Conservation (phyloP, 2,329 filamentous ascomycete genomes). For the Pseudocercospora ulei region DNA sequence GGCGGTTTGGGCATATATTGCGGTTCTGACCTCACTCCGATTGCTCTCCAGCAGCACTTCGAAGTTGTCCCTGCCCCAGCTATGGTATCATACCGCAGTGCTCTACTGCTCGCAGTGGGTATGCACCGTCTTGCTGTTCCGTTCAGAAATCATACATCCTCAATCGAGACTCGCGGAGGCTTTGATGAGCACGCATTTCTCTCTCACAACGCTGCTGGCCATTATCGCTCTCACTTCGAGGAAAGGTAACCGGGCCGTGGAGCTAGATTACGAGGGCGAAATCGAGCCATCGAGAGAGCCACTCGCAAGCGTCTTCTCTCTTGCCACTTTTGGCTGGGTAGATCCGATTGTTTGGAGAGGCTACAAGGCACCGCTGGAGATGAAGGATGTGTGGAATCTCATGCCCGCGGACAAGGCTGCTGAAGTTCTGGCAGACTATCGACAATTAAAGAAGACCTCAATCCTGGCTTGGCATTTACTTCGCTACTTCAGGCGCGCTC, state of each 20-base stretch:
- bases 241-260: constrained; percentile 81
- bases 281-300: constrained; percentile 81
- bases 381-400: constrained; percentile 86
- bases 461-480: constrained; percentile 70
- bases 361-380: constrained; percentile 72
- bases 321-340: constrained; percentile 83
- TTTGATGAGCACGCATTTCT: constrained; percentile 64
- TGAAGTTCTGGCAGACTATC: constrained; percentile 68
- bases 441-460: constrained; percentile 72
- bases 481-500: constrained; percentile 67
- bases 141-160: constrained; percentile 73
- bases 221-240: constrained; percentile 69
- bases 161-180: constrained; percentile 52
- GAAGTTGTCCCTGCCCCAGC: constrained; percentile 56
- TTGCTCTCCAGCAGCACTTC: constrained; percentile 53
- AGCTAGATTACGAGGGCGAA: constrained; percentile 79
- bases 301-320: constrained; percentile 75
- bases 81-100: constrained; percentile 88
- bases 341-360: constrained; percentile 82
- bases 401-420: constrained; percentile 79
- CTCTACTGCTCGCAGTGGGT: constrained; percentile 80
- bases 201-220: constrained; percentile 62
- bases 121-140: constrained; percentile 65
- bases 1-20: constrained; percentile 69
- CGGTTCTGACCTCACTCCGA: constrained; percentile 62